phyloP scores from a whole-genome alignment of 2,329 filamentous ascomycete genomes.

The Ascosphaera pollenicola region DNA sequence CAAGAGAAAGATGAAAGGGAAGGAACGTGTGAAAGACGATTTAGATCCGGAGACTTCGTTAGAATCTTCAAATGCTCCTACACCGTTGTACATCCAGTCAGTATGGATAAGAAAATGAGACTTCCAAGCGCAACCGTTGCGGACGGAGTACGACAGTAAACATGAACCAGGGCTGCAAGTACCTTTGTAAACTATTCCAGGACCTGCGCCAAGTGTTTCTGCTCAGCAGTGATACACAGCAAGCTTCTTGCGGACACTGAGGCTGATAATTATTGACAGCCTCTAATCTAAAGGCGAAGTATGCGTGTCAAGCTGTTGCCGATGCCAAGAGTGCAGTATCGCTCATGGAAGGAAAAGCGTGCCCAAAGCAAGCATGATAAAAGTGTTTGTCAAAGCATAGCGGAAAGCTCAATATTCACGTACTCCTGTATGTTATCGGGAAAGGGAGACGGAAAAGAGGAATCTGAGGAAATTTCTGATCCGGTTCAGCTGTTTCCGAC shows the following conservation, averaged over 20 bases:
- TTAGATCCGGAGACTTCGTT: neutral
- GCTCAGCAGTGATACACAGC: too few species aligned
- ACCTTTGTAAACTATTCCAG: neutral
- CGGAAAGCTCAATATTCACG: neutral
- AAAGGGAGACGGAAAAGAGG: neutral
- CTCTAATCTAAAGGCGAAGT: too few species aligned
- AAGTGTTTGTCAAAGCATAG: too few species aligned
- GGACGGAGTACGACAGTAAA: neutral
- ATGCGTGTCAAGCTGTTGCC: too few species aligned
- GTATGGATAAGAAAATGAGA: neutral
- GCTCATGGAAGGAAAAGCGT: too few species aligned
- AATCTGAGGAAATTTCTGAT: neutral
- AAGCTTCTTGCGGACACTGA: too few species aligned
- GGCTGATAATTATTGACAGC: too few species aligned
- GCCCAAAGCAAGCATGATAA: too few species aligned
- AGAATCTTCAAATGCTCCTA: neutral
- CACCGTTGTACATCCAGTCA: neutral
- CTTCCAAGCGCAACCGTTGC: neutral
- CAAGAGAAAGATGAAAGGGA: too few species aligned
- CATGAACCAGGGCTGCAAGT: neutral
- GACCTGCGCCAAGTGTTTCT: too few species aligned
- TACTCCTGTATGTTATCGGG: neutral
- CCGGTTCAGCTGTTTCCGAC: neutral
- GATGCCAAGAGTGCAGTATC: too few species aligned
- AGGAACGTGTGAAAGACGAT: neutral